phyloP scores from a whole-genome alignment of 2,329 filamentous ascomycete species.

The Curvularia eragrostidis region DNA sequence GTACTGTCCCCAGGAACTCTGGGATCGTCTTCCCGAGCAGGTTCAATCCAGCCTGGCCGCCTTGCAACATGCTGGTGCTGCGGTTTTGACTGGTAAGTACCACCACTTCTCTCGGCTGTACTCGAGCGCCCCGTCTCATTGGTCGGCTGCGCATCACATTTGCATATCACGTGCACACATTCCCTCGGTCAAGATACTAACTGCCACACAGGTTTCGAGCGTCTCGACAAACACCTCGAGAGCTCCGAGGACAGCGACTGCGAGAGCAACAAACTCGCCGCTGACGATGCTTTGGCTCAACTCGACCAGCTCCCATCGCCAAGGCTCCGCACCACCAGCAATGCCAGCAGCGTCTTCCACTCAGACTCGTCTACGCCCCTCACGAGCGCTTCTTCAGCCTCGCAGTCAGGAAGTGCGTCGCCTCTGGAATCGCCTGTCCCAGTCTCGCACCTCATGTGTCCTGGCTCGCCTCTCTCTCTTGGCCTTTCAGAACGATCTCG shows the following conservation, averaged over 20 bases:
- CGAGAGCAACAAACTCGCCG: constrained; percentile 25
- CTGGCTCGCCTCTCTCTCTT: constrained; percentile 42
- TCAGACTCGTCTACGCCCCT: constrained; percentile 37
- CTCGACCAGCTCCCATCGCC: constrained; percentile 35
- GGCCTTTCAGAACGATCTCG: constrained; percentile 24
- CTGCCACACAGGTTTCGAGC: constrained; percentile 35
- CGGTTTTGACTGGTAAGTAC: constrained; percentile 52
- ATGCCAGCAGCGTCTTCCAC: constrained; percentile 39
- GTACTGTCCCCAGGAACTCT: constrained; percentile 48
- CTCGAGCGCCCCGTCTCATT: constrained; percentile 4
- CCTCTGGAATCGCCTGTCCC: constrained; percentile 30
- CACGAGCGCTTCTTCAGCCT: constrained; percentile 32
- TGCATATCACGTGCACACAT: constrained; percentile 10
- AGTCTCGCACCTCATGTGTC: constrained; percentile 30
- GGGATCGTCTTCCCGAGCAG: constrained; percentile 45
- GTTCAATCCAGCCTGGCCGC: constrained; percentile 45
- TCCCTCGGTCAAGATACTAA: constrained; percentile 21
- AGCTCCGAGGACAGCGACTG: constrained; percentile 18
- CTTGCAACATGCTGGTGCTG: constrained; percentile 55
- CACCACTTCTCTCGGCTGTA: constrained; percentile 1
- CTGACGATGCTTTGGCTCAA: constrained; percentile 34
- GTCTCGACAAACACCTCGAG: constrained; percentile 38
- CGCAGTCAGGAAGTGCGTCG: constrained; percentile 36
- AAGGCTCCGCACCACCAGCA: constrained; percentile 38
- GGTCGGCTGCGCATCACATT: constrained; percentile 10